Conservation (phyloP, 2,329 filamentous ascomycete genomes). For the Cryoendolithus antarcticus region DNA sequence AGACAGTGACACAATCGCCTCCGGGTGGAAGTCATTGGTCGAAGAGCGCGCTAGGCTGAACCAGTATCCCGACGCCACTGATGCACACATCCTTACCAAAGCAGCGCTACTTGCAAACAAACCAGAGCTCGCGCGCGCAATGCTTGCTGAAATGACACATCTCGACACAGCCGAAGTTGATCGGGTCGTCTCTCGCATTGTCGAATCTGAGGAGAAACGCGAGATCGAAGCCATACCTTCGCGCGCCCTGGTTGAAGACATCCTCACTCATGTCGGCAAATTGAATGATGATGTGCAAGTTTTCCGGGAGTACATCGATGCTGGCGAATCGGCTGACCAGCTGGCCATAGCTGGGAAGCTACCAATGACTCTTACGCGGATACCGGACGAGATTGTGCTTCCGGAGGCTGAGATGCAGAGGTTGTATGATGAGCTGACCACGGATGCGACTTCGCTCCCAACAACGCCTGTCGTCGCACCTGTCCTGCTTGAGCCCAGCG, state of each 20-base stretch:
- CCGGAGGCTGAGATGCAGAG: conserved; percentile 21
- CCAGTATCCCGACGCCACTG: conserved; percentile 11
- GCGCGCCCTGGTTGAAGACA: not conserved
- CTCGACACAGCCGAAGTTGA: not conserved
- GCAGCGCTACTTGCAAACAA: conserved; percentile 10
- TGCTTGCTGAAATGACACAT: conserved; percentile 6
- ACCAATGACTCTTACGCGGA: conserved; percentile 24
- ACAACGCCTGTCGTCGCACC: no score
- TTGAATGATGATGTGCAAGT: conserved; percentile 9
- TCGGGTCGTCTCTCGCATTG: no score
- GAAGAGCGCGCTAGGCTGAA: conserved; percentile 5
- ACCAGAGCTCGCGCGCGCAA: conserved; percentile 12
- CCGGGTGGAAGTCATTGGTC: conserved; percentile 21
- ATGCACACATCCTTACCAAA: conserved; percentile 18
- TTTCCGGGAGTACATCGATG: no score
- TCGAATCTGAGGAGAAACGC: not conserved
- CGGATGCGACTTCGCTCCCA: no score
- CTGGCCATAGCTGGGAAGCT: conserved; percentile 25
- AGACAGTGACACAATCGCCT: conserved; percentile 17
- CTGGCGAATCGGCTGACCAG: conserved; percentile 9
- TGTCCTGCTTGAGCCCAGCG: no score
- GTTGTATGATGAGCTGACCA: conserved; percentile 34
- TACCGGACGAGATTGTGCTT: conserved; percentile 8
- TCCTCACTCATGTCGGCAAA: conserved; percentile 8
- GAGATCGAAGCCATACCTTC: not conserved